These are phyloP conservation scores for Chalciporus piperatoides DNA, from an alignment of 1,284 basidiomycete species.

Conservation along the genomic window DNA sequence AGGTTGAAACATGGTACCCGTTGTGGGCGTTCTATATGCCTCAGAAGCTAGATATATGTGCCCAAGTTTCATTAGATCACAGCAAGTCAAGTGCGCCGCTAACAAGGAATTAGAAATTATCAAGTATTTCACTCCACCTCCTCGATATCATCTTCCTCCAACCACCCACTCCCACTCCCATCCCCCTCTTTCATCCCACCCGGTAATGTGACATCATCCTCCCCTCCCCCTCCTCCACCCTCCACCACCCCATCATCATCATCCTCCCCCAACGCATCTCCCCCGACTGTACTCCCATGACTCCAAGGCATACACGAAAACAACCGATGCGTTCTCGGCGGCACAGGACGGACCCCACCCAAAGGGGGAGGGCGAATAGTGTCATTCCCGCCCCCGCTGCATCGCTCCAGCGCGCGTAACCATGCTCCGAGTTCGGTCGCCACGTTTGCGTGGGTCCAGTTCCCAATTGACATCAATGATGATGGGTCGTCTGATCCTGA, in stretches of 20 bases:
- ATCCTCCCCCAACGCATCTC: constrained; percentile 29
- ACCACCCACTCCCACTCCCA: constrained; percentile 50
- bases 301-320: constrained; percentile 55
- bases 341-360: not conserved
- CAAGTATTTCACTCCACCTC: constrained; percentile 33
- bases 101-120: too few species aligned
- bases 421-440: constrained; percentile 60
- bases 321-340: constrained; percentile 46
- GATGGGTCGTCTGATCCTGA: constrained; percentile 8
- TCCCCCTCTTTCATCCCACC: constrained; percentile 22
- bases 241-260: constrained; percentile 28
- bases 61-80: too few species aligned
- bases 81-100: too few species aligned
- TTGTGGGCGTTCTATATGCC: too few species aligned
- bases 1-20: too few species aligned
- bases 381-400: not conserved
- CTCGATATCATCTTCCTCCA: constrained; percentile 70
- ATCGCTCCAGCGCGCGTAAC: constrained; percentile 42
- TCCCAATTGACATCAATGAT: constrained; percentile 33
- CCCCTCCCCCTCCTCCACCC: constrained; percentile 13
- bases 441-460: constrained; percentile 53
- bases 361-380: too few species aligned
- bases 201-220: constrained; percentile 26
- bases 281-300: constrained; percentile 23
- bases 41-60: too few species aligned